Evolutionary conservation across 768 basidiomycete genomes (phyloP), one percentile per base, ranked within the genome.

Genomic region (Gloeopeniophorella convolvens): DNA sequence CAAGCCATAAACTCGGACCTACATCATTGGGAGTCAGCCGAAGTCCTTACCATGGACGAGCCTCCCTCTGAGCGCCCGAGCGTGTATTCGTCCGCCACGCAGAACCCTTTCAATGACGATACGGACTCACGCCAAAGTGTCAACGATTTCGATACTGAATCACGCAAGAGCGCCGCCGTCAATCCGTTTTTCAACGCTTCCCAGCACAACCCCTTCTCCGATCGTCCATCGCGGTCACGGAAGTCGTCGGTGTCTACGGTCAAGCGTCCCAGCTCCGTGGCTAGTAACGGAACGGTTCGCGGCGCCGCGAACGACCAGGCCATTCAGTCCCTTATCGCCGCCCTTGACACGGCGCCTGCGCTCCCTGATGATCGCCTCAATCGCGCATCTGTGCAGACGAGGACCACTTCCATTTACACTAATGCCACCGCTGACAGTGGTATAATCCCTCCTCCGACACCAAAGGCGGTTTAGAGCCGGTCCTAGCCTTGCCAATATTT

Each of bases 21-120:
- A 18, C 57, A 58, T 42, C 50, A 32, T 5, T 58, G 57, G 57
- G 55, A 58, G 44, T 56, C 57, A 33, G 57, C 57, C 9, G 57
- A 58, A 20, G 55, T 58, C 6, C 27, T 56, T 15, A 57, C 56
- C 1, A 52, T 58, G 54, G 47, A 42, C 37, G 54, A 26, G 12
- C 2, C 20, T 3, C 8, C 13, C 23, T 10, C 31, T 2, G 41
- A 42, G 31, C 53, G 34, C 11, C 27, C n/a, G 23, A 42, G 18
- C 20, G 26, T 48, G 26, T 24, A 37, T 20, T 16, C 44, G 3
- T 27, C 45, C 1, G 2, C n/a, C 2, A n/a, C 41, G 15, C 28
- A 48, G 7, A 45, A 53, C 26, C 55, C 57, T 5, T 58, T 58
- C 28, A 24, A 16, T 16, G 55, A 58, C 33, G 50, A 52, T 15